These are phyloP conservation scores for Bolboschoenoplectus hybrid DNA, from an alignment of 202 grass and related monocot genomes.

Conservation along the genomic window DNA sequence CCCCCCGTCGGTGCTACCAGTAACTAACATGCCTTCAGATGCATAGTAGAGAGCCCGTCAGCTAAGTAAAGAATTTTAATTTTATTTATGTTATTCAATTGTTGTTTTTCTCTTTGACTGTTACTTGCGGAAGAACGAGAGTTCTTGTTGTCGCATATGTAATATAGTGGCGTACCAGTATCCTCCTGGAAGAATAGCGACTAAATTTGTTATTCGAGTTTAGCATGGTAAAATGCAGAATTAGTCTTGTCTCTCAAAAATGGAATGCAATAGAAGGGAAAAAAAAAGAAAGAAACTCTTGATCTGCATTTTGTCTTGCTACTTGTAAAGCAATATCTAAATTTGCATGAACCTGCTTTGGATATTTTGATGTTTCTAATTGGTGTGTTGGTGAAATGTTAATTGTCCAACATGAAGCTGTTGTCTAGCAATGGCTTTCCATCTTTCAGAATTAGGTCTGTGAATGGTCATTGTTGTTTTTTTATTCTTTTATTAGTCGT, in stretches of 20 bases:
- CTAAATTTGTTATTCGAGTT: constrained; percentile 29
- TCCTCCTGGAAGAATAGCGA: constrained; percentile 13
- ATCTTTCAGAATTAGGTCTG: background rate
- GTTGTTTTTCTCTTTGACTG: background rate
- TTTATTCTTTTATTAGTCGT: background rate
- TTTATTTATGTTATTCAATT: constrained; percentile 22
- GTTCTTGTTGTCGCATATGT: constrained; percentile 13
- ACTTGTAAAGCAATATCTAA: constrained; percentile 32
- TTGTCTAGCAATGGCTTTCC: background rate
- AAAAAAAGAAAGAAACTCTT: constrained; percentile 1
- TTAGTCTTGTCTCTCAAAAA: constrained; percentile 29
- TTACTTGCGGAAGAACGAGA: background rate
- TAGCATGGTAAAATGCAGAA: constrained; percentile 33
- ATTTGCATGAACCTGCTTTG: constrained; percentile 20
- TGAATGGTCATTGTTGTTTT: background rate
- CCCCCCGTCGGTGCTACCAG: background rate
- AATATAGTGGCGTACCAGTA: constrained; percentile 27
- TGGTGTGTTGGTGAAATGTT: constrained; percentile 4
- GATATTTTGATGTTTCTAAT: constrained; percentile 18
- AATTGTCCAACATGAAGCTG: background rate
- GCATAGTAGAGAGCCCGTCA: constrained; percentile 40
- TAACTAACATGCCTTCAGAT: constrained; percentile 40
- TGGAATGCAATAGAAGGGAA: constrained; percentile 32
- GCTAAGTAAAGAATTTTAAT: constrained; percentile 38
- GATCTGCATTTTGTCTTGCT: constrained; percentile 20